These are phyloP conservation scores for Lactifluus rugatus DNA, from an alignment of 768 basidiomycete species.

Conservation along the genomic window DNA sequence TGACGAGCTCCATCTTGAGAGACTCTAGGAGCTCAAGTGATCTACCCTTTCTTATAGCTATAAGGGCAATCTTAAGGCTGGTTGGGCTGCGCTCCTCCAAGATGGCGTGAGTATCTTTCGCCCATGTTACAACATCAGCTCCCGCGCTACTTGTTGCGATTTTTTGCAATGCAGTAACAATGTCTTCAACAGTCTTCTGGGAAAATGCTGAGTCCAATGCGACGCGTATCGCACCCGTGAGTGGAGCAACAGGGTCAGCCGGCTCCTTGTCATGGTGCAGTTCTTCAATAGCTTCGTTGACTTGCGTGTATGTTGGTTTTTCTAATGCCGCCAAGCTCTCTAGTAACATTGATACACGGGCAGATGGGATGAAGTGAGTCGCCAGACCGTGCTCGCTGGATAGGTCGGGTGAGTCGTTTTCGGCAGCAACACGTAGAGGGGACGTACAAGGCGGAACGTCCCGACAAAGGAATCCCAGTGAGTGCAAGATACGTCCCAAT, in stretches of 20 bases:
- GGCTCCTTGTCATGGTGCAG: slow-evolving; percentile 47
- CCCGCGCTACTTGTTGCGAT: slow-evolving; percentile 33
- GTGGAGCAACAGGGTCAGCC: slow-evolving; percentile 41
- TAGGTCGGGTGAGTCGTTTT: not conserved
- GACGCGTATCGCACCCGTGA: slow-evolving; percentile 53
- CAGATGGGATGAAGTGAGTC: slow-evolving; percentile 83
- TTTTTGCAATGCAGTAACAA: slow-evolving; percentile 45
- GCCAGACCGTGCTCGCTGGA: slow-evolving; percentile 83
- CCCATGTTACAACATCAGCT: slow-evolving; percentile 58
- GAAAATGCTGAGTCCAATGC: slow-evolving; percentile 78
- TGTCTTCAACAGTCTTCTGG: slow-evolving; percentile 58
- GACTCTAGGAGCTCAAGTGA: slow-evolving; percentile 51
- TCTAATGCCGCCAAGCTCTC: slow-evolving; percentile 54
- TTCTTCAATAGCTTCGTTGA: slow-evolving; percentile 65
- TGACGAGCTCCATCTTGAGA: slow-evolving; percentile 76
- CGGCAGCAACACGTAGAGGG: not conserved
- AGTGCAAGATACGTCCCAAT: slow-evolving; percentile 91
- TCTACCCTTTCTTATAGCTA: slow-evolving; percentile 66
- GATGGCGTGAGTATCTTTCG: slow-evolving; percentile 50
- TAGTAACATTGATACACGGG: slow-evolving; percentile 61
- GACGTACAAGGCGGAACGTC: slow-evolving; percentile 78
- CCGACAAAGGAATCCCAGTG: slow-evolving; percentile 61
- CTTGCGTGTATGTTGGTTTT: slow-evolving; percentile 36
- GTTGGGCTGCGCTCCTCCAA: slow-evolving; percentile 78
- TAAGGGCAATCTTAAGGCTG: slow-evolving; percentile 81